Conservation (phyloP, 768 basidiomycete species). For the Pisolithus marmoratus region DNA sequence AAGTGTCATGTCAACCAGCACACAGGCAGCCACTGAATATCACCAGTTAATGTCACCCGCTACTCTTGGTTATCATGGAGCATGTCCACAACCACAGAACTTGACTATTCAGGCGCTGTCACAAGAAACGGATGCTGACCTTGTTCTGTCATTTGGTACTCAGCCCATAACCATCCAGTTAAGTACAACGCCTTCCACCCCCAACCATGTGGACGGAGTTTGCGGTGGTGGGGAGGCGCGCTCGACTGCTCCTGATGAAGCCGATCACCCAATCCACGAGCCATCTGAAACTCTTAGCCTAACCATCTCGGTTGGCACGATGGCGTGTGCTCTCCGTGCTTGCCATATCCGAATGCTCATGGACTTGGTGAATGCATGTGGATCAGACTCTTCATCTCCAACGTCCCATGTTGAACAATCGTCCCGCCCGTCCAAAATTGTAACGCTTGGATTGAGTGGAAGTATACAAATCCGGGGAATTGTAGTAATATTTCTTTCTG, state of each 20-base stretch:
- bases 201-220: conserved; percentile 8
- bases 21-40: neutral
- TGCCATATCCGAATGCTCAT: conserved; percentile 51
- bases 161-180: conserved; percentile 57
- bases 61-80: neutral
- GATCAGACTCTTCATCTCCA: conserved; percentile 16
- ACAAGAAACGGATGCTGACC: conserved; percentile 31
- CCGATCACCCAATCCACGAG: conserved; percentile 4
- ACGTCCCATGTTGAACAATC: conserved; percentile 4
- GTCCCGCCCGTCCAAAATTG: conserved; percentile 11
- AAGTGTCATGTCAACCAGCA: conserved; percentile 52
- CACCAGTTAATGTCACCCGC: neutral
- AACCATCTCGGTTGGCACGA: conserved; percentile 39
- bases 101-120: neutral
- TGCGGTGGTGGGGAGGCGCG: conserved; percentile 1
- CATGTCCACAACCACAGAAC: conserved; percentile 1
- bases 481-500: conserved; percentile 42
- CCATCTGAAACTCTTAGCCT: conserved; percentile 32
- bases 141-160: conserved; percentile 55
- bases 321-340: conserved; percentile 53
- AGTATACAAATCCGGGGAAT: conserved; percentile 38
- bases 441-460: conserved; percentile 29
- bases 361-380: conserved; percentile 33
- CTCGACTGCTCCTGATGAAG: conserved; percentile 2
- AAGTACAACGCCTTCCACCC: conserved; percentile 36